phyloP scores from a whole-genome alignment of 805 yeast species.

The Candida andamanensis region DNA sequence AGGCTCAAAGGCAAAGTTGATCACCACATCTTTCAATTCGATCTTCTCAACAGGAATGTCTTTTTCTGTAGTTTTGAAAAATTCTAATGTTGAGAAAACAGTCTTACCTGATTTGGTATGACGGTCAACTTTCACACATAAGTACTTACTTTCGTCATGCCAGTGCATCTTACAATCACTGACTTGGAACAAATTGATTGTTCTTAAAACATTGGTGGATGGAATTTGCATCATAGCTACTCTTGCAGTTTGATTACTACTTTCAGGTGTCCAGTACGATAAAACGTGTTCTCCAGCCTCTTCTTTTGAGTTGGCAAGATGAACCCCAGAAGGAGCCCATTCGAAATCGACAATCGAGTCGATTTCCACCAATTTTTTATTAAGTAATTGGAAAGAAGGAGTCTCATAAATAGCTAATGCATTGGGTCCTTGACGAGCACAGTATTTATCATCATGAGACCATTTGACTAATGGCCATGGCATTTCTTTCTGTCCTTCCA shows the following conservation, averaged over 20 bases:
- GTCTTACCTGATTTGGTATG: slow-evolving; percentile 95
- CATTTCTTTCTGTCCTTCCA: slow-evolving; percentile 63
- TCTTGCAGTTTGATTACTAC: slow-evolving; percentile 87
- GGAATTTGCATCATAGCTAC: slow-evolving; percentile 88
- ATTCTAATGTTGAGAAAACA: slow-evolving; percentile 83
- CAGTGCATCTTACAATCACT: slow-evolving; percentile 86
- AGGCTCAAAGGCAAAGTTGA: slow-evolving; percentile 96
- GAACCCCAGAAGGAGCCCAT: slow-evolving; percentile 88
- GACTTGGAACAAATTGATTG: slow-evolving; percentile 92
- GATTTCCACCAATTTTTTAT: slow-evolving; percentile 77
- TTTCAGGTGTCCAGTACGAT: slow-evolving; percentile 97
- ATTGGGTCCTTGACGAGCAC: slow-evolving; percentile 93
- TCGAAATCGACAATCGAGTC: slow-evolving; percentile 87
- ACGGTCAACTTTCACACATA: slow-evolving; percentile 94
- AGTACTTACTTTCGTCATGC: slow-evolving; percentile 80
- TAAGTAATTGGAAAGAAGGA: slow-evolving; percentile 71
- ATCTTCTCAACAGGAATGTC: slow-evolving; percentile 92
- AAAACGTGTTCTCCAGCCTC: slow-evolving; percentile 61
- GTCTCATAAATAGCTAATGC: slow-evolving; percentile 89
- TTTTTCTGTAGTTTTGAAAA: slow-evolving; percentile 80
- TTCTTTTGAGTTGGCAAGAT: slow-evolving; percentile 50
- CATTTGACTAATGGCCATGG: slow-evolving; percentile 97
- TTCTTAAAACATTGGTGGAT: slow-evolving; percentile 75
- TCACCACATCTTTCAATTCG: slow-evolving; percentile 84
- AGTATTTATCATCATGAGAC: slow-evolving; percentile 87